phyloP scores from a whole-genome alignment of 2,329 filamentous ascomycete genomes.

The Aureobasidium namibiae region DNA sequence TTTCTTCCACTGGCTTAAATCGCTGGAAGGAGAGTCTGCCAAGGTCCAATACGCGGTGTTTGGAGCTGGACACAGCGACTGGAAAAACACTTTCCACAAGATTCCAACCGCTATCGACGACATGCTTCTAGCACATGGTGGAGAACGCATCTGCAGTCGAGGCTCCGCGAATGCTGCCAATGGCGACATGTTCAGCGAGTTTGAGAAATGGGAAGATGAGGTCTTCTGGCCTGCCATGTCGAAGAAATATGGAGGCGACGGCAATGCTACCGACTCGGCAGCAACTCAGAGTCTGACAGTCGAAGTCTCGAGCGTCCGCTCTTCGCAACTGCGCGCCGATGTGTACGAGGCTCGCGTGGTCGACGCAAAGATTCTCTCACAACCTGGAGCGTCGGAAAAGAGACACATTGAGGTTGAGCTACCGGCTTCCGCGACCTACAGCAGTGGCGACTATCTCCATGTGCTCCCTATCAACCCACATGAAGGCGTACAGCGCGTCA shows the following conservation, averaged over 20 bases:
- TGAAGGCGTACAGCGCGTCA: constrained; percentile 52
- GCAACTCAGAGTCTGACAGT: constrained; percentile 38
- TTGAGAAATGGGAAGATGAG: constrained; percentile 60
- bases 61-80: constrained; percentile 56
- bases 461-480: constrained; percentile 55
- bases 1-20: constrained; percentile 60
- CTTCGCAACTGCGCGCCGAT: constrained; percentile 54
- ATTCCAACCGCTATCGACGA: constrained; percentile 57
- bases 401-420: constrained; percentile 41
- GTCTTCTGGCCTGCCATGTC: constrained; percentile 45
- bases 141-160: constrained; percentile 39
- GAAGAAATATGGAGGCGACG: constrained; percentile 27
- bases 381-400: constrained; percentile 47
- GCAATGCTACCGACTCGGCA: constrained; percentile 13
- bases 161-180: constrained; percentile 53
- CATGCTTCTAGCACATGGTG: constrained; percentile 45
- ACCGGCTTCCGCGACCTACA: constrained; percentile 49
- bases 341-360: constrained; percentile 54
- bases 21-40: constrained; percentile 38
- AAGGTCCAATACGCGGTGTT: constrained; percentile 60
- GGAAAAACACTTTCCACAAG: constrained; percentile 54
- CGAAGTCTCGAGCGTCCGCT: constrained; percentile 46
- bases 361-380: constrained; percentile 44
- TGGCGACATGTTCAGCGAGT: constrained; percentile 59
- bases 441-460: constrained; percentile 68